These are phyloP conservation scores for Anethum foeniculum DNA, from an alignment of 140 eudicot species.

Conservation along the genomic window DNA sequence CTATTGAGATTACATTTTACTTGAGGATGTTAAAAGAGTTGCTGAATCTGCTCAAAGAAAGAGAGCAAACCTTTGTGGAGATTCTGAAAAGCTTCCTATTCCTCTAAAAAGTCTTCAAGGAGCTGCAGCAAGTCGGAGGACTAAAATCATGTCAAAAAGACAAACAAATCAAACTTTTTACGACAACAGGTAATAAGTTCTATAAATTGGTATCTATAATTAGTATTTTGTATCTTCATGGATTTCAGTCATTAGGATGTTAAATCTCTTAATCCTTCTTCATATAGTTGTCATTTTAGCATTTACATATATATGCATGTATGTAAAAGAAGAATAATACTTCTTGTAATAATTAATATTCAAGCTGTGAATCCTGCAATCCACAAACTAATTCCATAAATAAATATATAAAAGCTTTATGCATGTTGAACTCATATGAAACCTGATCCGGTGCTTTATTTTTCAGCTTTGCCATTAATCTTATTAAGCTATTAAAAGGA, in stretches of 20 bases:
- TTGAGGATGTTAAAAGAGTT: conserved; percentile 91
- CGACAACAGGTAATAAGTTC: conserved; percentile 31
- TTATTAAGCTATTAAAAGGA: no score
- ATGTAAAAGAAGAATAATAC: neutral
- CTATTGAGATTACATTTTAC: conserved; percentile 65
- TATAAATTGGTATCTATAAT: neutral
- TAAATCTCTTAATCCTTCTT: neutral
- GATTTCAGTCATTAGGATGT: neutral
- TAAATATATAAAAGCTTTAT: neutral
- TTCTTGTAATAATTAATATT: neutral
- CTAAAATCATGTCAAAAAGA: conserved; percentile 70
- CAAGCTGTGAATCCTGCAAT: neutral
- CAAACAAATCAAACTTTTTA: conserved; percentile 44
- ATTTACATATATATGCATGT: neutral
- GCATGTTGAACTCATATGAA: no score
- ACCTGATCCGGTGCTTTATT: no score
- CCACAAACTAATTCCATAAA: neutral
- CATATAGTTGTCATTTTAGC: neutral
- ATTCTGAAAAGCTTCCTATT: conserved; percentile 34
- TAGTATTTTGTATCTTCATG: neutral
- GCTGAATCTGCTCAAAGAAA: conserved; percentile 81
- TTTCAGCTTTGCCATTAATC: no score
- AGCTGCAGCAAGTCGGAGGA: conserved; percentile 47
- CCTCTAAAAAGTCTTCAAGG: conserved; percentile 42
- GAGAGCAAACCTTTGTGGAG: conserved; percentile 48